These are phyloP conservation scores for Cutaneotrichosporon cavernicola DNA, from an alignment of 1,284 basidiomycete genomes.

Conservation along the genomic window DNA sequence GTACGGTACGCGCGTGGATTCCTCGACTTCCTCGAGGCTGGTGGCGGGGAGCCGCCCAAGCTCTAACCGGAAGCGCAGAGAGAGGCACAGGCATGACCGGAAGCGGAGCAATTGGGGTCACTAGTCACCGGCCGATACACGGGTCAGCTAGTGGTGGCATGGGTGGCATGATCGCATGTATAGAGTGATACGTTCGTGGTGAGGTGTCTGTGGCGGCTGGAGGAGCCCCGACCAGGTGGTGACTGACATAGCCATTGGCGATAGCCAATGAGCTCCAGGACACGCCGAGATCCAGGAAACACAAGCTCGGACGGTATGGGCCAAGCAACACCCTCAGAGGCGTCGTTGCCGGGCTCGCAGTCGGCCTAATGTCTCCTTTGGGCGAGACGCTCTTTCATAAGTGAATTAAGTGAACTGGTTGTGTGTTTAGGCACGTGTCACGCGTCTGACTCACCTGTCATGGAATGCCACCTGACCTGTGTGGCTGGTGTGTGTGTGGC, in stretches of 20 bases:
- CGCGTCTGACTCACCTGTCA: not conserved
- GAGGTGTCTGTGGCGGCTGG: too few species aligned
- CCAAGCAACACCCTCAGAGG: not conserved
- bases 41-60: constrained; percentile 26
- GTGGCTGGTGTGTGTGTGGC: not conserved
- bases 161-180: not conserved
- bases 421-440: not conserved
- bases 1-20: constrained; percentile 48
- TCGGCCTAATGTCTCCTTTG: not conserved
- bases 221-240: not conserved
- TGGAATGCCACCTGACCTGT: not conserved
- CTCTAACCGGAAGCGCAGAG: not conserved
- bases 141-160: not conserved
- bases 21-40: constrained; percentile 45
- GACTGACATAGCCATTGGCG: not conserved
- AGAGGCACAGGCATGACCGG: too few species aligned
- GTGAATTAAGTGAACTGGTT: not conserved
- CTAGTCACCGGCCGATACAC: too few species aligned
- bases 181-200: not conserved
- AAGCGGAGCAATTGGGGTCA: not conserved
- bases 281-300: not conserved
- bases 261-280: not conserved
- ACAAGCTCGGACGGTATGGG: not conserved
- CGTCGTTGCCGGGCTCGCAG: not conserved
- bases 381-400: not conserved